Conservation (phyloP, 495 filamentous ascomycete species). For the Penicillium macrosclerotiorum region DNA sequence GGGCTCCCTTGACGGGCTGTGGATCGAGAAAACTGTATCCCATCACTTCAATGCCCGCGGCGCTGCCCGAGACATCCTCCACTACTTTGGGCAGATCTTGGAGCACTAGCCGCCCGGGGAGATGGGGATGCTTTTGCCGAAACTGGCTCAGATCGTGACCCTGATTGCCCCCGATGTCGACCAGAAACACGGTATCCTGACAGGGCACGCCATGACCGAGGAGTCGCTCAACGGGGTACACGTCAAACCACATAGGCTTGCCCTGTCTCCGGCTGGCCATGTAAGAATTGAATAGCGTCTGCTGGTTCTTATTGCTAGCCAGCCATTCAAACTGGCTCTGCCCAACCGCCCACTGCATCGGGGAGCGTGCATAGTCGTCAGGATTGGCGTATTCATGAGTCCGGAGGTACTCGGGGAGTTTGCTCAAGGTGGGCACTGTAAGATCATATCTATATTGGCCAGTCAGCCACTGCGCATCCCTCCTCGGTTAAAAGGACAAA, state of each 20-base stretch:
- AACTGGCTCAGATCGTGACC: slow-evolving; percentile 39
- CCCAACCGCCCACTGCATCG: slow-evolving; percentile 42
- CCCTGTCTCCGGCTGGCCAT: slow-evolving; percentile 40
- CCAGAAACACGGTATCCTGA: slow-evolving; percentile 33
- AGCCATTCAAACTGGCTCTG: slow-evolving; percentile 45
- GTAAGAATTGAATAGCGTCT: slow-evolving; percentile 38
- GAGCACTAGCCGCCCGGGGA: slow-evolving; percentile 25
- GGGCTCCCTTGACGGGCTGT: slow-evolving; percentile 36
- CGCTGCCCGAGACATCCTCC: slow-evolving; percentile 1
- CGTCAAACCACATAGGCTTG: slow-evolving; percentile 35
- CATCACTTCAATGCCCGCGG: slow-evolving; percentile 30
- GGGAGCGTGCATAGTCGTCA: slow-evolving; percentile 31
- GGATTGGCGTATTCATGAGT: slow-evolving; percentile 30
- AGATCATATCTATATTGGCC: slow-evolving; percentile 31
- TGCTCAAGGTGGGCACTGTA: slow-evolving; percentile 34
- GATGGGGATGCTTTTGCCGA: slow-evolving; percentile 14
- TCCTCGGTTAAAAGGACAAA: neutral
- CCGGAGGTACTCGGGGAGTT: slow-evolving; percentile 33
- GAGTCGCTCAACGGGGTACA: slow-evolving; percentile 31
- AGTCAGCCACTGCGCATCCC: no score
- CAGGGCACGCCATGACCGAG: slow-evolving; percentile 16
- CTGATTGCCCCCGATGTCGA: slow-evolving; percentile 43
- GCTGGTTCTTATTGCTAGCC: slow-evolving; percentile 26
- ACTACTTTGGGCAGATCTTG: slow-evolving; percentile 39
- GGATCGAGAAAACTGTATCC: slow-evolving; percentile 34